Evolutionary conservation across 1,284 basidiomycete species (phyloP).

Genomic region (Coniferiporia sulphurascens): DNA sequence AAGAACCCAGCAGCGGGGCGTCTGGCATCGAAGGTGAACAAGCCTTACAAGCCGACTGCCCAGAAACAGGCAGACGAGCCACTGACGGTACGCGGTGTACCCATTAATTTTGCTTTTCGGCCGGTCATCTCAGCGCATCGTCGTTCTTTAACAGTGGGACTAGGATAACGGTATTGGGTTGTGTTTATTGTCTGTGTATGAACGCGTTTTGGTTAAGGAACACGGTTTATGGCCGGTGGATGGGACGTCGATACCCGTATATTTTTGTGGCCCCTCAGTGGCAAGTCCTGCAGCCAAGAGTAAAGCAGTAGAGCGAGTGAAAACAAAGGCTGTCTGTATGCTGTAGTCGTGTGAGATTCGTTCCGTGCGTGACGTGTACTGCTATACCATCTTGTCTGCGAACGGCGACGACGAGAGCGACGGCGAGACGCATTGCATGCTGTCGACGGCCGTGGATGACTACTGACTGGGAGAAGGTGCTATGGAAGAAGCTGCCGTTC

Average conservation of each 20-base stretch:
- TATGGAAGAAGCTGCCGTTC: constrained; percentile 77
- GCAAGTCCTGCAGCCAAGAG: no score
- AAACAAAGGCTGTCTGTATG: neutral
- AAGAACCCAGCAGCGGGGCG: constrained; percentile 14
- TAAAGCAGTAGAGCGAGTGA: neutral
- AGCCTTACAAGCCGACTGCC: constrained; percentile 3
- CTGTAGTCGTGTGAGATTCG: neutral
- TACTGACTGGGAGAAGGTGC: constrained; percentile 68
- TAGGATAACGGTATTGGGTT: neutral
- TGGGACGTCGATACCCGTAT: no score
- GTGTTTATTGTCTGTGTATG: neutral
- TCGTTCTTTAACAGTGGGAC: constrained; percentile 8
- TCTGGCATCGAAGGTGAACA: constrained; percentile 13
- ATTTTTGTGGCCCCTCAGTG: no score
- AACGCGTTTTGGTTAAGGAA: neutral
- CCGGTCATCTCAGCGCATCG: neutral
- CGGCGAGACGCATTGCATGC: constrained; percentile 7
- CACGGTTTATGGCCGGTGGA: neutral
- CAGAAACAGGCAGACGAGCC: constrained; percentile 1
- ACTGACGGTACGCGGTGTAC: constrained; percentile 2
- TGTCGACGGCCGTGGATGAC: constrained; percentile 22
- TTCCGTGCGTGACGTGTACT: neutral
- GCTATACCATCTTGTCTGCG: neutral
- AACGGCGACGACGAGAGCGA: constrained; percentile 10
- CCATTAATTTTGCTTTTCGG: no score